Evolutionary conservation across 225 moss, liverwort and hornwort genomes (phyloP), one percentile per base, ranked within the genome.

Genomic region (Physcomitrellopsis africana): DNA sequence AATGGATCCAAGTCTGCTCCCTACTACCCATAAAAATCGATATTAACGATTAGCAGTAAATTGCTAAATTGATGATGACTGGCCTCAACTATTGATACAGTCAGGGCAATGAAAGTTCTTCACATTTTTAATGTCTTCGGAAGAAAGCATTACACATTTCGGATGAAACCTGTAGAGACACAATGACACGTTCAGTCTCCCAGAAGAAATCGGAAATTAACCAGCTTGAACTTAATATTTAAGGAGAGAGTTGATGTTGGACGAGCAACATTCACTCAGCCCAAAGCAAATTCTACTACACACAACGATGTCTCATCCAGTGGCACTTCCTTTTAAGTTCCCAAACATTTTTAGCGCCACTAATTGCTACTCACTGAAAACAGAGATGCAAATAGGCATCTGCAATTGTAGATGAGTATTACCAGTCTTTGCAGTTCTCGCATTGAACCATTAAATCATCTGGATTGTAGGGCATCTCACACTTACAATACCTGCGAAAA

Each of bases 391-490:
- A 43, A 60, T 9, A 22, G 11, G 11, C 57, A 76, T 29, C 43
- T 19, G n/a, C 32, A 52, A 48, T 51, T 51, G 26, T 43, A 49
- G 23, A 41, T 27, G 60, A 53, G 65, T 60, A 67, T 86, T 83
- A 95, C 93, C 95, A 95, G 72, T 95, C 95, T 75, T 93, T 91
- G 80, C 93, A 93, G 54, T 81, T 66, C 81, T 93, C 90, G 59
- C 95, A 95, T 84, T 95, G 95, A 49, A 95, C 91, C 95, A 95
- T 95, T 80, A 95, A 82, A 68, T 93, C 93, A 73, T 95, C 93
- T 32, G 95, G 95, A 69, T 93, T 95, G 75, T 95, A 95, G 24
- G 93, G 95, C 93, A 95, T 90, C 76, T 95, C 95, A 79, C 95
- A 95, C 71, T 85, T 95, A 74, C 95, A 95, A 79, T 93, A 93